Evolutionary conservation across 2,329 filamentous ascomycete genomes (phyloP), one percentile per base, ranked within the genome.

Genomic region (Knufia petricola): DNA sequence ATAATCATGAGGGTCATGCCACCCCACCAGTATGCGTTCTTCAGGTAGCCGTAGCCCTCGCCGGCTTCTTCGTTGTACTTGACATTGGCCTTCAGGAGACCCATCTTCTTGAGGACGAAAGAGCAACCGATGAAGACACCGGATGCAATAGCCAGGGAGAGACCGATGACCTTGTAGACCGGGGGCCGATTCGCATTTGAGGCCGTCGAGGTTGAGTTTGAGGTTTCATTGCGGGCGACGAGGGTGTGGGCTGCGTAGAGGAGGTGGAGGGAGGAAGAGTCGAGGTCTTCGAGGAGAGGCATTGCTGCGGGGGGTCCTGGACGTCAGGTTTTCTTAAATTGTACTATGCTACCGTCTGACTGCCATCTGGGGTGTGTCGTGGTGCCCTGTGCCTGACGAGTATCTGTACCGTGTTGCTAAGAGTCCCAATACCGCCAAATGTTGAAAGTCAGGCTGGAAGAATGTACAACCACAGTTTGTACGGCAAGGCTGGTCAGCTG

Each of bases 1-100:
- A 96, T 60, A 59, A 96, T 95, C 92, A 98, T 96, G 51, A 96
- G 75, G 0, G 73, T 88, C 92, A 98, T 96, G 59, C 92, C 92
- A 1, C 72, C 67, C 92, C 92, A 98, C 92, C 92, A 98, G 72
- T 78, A 95, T 17, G 74, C 74, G 61, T 96, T 96, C 71, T 94
- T 95, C 59, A 98, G 79, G 65, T 96, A 98, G 53, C 90, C 89
- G 65, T 96, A 96, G 49, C 92, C 92, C 67, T 96, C 90, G 52
- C 92, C 92, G 0, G 92, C 89, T 56, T 86, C 87, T 68, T 96
- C 88, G 53, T 94, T 85, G 72, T 96, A 96, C 66, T 96, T 96
- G 59, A 86, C 81, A 67, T 96, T 98, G 44, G 92, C 90, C 64
- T 81, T 88, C 53, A 98, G 74, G 58, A 98, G 69, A 3, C 92